Evolutionary conservation across 208 protist genomes (phyloP).

Genomic region (Plasmodiophora brassicae): DNA sequence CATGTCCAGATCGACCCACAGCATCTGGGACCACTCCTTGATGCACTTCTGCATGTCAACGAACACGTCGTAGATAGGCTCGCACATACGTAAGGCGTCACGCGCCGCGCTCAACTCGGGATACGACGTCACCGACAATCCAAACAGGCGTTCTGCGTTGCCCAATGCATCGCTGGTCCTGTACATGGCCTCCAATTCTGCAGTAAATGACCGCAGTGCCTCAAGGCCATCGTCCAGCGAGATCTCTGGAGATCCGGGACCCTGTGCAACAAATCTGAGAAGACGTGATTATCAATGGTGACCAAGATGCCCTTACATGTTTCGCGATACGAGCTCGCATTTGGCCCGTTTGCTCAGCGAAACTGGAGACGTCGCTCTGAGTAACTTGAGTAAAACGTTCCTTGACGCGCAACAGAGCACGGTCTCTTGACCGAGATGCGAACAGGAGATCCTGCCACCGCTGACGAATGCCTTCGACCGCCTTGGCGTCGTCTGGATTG

Average conservation of each 20-base stretch:
- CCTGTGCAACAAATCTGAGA: constrained; percentile 68
- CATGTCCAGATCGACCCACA: constrained; percentile 91
- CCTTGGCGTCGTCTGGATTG: constrained; percentile 67
- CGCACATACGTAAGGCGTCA: constrained; percentile 73
- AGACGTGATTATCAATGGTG: constrained; percentile 42
- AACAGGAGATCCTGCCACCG: constrained; percentile 77
- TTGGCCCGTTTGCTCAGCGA: background rate
- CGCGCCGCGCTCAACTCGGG: constrained; percentile 79
- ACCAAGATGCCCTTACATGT: constrained; percentile 51
- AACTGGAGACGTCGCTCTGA: constrained; percentile 68
- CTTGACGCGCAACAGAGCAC: constrained; percentile 80
- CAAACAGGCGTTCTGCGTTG: constrained; percentile 91
- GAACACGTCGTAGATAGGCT: constrained; percentile 86
- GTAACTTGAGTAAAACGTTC: constrained; percentile 84
- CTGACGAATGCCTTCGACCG: constrained; percentile 69
- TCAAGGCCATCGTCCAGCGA: constrained; percentile 80
- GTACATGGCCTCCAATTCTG: constrained; percentile 62
- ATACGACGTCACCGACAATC: constrained; percentile 83
- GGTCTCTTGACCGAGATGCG: constrained; percentile 67
- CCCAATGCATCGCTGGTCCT: constrained; percentile 73
- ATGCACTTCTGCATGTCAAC: constrained; percentile 77
- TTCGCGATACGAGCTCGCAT: constrained; percentile 61
- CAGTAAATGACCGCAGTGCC: constrained; percentile 59
- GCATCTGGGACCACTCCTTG: constrained; percentile 85
- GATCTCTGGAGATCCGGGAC: constrained; percentile 72